phyloP scores from a whole-genome alignment of 1,284 basidiomycete species.

The Malassezia brasiliensis region DNA sequence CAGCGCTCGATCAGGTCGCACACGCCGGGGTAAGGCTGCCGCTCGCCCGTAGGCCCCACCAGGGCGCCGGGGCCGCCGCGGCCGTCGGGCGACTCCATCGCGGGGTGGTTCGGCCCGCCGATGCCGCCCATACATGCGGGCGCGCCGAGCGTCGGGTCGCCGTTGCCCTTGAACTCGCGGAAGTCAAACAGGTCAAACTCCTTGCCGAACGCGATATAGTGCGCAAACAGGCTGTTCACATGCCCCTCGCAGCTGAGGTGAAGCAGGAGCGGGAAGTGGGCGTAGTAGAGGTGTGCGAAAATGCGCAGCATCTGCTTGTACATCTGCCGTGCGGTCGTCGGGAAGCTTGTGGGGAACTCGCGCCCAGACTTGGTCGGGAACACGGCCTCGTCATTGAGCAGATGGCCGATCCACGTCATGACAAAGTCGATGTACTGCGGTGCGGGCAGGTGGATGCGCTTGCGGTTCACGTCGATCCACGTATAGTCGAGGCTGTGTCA shows the following conservation, averaged over 20 bases:
- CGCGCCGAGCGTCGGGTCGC: conserved; percentile 9
- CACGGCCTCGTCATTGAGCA: conserved; percentile 79
- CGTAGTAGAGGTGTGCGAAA: conserved; percentile 94
- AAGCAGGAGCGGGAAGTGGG: conserved; percentile 79
- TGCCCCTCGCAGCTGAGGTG: conserved; percentile 91
- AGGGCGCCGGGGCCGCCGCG: conserved; percentile 3
- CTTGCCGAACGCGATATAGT: conserved; percentile 67
- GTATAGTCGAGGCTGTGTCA: conserved; percentile 75
- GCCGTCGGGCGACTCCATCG: conserved; percentile 5
- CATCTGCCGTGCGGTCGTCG: conserved; percentile 85
- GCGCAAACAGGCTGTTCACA: conserved; percentile 95
- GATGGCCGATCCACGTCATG: conserved; percentile 94
- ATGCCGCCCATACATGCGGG: conserved; percentile 17
- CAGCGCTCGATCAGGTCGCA: conserved; percentile 80
- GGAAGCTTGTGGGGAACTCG: conserved; percentile 80
- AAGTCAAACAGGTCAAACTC: conserved; percentile 69
- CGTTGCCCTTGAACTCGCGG: conserved; percentile 60
- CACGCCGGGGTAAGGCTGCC: conserved; percentile 53
- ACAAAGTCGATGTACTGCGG: conserved; percentile 98
- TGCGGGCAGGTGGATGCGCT: conserved; percentile 82
- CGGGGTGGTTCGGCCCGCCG: conserved; percentile 10
- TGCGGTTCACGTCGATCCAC: conserved; percentile 78
- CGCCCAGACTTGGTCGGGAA: conserved; percentile 95
- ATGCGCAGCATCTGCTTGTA: conserved; percentile 93
- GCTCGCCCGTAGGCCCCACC: conserved; percentile 5